phyloP scores from a whole-genome alignment of 2,329 filamentous ascomycete genomes.

The Harringtonia lauricola region DNA sequence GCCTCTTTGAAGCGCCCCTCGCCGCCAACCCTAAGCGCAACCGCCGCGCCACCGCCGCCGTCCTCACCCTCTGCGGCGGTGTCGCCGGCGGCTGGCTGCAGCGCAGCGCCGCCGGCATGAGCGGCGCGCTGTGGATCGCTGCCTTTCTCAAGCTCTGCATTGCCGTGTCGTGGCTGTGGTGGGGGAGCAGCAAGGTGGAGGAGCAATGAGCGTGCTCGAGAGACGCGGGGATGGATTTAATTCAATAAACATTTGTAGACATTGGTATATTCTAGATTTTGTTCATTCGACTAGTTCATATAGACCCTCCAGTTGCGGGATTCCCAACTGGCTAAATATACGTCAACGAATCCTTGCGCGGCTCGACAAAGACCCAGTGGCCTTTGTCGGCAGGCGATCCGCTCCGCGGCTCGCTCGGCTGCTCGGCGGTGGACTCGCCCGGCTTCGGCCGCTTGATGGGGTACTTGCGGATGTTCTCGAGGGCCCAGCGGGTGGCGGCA shows the following conservation, averaged over 20 bases:
- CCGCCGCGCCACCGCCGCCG: slow-evolving; percentile 35
- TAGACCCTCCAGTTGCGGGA: no score
- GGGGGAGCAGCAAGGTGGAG: slow-evolving; percentile 29
- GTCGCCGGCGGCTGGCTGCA: slow-evolving; percentile 37
- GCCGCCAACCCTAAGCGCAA: slow-evolving; percentile 38
- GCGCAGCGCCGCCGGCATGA: slow-evolving; percentile 35
- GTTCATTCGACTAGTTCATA: no score
- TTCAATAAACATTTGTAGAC: no score
- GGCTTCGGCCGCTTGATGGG: slow-evolving; percentile 17
- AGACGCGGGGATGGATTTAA: no score
- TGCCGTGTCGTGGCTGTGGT: slow-evolving; percentile 47
- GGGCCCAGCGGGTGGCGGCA: slow-evolving; percentile 32
- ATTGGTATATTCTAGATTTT: no score
- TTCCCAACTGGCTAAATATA: no score
- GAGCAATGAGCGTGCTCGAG: no score
- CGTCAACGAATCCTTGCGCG: no score
- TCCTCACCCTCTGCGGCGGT: slow-evolving; percentile 37
- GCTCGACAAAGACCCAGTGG: no score
- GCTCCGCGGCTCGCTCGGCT: not conserved
- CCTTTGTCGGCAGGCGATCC: no score
- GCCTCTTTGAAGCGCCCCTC: slow-evolving; percentile 30
- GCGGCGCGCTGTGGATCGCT: slow-evolving; percentile 41
- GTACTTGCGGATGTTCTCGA: slow-evolving; percentile 37
- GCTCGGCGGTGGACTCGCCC: not conserved
- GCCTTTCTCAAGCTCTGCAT: slow-evolving; percentile 44